Evolutionary conservation across 306 rosid genomes (phyloP), one percentile per base, ranked within the genome.

Genomic region (Acmispon strigosus): DNA sequence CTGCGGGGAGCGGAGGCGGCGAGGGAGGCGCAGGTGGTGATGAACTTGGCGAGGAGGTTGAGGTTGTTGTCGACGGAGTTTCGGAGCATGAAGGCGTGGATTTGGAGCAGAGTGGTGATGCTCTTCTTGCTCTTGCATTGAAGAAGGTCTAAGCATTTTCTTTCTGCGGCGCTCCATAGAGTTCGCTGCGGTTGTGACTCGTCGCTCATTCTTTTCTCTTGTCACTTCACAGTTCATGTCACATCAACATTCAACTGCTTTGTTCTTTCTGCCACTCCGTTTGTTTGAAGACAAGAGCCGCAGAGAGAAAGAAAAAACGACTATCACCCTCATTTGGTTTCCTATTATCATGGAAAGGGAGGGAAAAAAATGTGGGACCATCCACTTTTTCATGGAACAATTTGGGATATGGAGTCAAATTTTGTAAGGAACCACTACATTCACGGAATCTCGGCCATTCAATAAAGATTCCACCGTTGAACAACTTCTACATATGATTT

Each of bases 51-150:
- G 60, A 88, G 85, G 70, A 85, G 92, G 63, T 85, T 86, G 76
- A 78, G 61, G 17, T 91, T 91, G 60, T 62, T 47, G 12, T 83
- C 69, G 42, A 88, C 86, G n/a, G 90, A 77, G 70, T 86, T 79
- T 27, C 75, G 76, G 52, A 88, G 87, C 66, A 88, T 86, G 60
- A 83, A 91, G n/a, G 89, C 87, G 16, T 90, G 92, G 67, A 90
- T 76, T 81, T 85, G 84, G 72, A 85, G 84, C 20, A 91, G 81
- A 42, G 83, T 66, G 42, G 39, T 17, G 34, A 42, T 11, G 53
- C 62, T 66, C 39, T 65, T 85, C 12, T 11, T 32, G 37, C 37
- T 58, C 45, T 42, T 78, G 6, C 59, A 0, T 73, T 85, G 91
- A 70, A 90, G 90, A 10, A 84, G 80, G 66, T 76, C 1, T 0